Percentiles rank a stretch among this genome's conserved stretches.
Evolutionary conservation across 73 alveolate genomes (phyloP).

Genomic region (Blepharisma japonicum): DNA sequence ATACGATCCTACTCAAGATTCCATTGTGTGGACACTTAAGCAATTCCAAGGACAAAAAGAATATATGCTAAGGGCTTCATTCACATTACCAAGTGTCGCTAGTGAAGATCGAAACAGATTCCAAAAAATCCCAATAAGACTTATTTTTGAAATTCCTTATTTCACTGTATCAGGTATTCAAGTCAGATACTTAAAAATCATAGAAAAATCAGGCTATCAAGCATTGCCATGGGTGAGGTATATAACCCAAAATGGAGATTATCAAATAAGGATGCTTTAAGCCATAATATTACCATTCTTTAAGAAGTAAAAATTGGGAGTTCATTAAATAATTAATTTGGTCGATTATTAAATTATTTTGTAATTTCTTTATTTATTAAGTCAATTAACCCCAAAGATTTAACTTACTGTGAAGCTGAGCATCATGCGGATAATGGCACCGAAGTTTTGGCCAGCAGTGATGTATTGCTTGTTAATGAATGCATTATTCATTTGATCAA

Average conservation of each 20-base stretch:
- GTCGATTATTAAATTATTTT: no score
- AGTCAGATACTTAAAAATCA: constrained; percentile 95
- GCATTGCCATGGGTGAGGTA: constrained; percentile 90
- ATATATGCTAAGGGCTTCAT: constrained; percentile 87
- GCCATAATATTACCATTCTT: no score
- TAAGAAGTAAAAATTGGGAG: no score
- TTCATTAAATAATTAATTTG: no score
- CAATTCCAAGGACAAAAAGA: constrained; percentile 98
- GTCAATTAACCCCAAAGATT: no score
- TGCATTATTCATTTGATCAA: no score
- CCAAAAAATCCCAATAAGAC: constrained; percentile 81
- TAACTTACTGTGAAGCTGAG: no score
- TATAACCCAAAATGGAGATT: constrained; percentile 94
- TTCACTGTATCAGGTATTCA: constrained; percentile 91
- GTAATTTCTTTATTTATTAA: no score
- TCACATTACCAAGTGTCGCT: constrained; percentile 95
- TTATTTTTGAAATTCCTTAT: constrained; percentile 97
- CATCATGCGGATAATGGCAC: no score
- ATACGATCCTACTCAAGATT: constrained; percentile 89
- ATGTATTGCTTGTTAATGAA: no score
- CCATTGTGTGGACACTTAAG: constrained; percentile 94
- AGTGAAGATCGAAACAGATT: constrained; percentile 74
- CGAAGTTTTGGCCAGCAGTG: no score
- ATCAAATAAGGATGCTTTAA: constrained; percentile 82
- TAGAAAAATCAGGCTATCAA: constrained; percentile 96